Base-by-base conservation (phyloP, 306 rosid genomes). In the Acacia acuminata region DNA sequence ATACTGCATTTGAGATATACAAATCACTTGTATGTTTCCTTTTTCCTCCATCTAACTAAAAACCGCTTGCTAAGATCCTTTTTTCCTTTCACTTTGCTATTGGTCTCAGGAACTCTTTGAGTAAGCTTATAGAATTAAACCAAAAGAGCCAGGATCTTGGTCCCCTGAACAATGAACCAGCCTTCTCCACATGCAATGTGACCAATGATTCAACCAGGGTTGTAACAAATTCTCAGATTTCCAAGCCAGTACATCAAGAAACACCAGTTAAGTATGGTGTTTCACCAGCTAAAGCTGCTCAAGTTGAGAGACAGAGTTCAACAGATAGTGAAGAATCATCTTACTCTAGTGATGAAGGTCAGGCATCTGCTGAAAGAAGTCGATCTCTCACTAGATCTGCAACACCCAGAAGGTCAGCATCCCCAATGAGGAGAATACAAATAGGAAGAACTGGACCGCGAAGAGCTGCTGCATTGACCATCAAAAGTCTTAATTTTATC, bases 351-450 rank as follows among this genome's bases (percentile, higher is more conserved):
- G 97, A 93, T 48, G 94, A 85, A 79, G 93, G 87, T 76, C 88
- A 85, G 83, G 47, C 72, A 85, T 89, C 92, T 76, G 91, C 87
- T 27, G 98, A 92, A 87, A 87, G 99, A 90, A 96, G 98, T 82
- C 92, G 99, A 55, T 90, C 92, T 80, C 89, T 94, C 40, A 75
- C 86, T 80, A 90, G 98, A 77, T 88, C 89, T 56, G 88, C 93
- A 76, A 71, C 92, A 63, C 92, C 99, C 13, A 89, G 96, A 89
- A 90, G 99, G 82, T 94, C 98, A 51, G 98, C 99, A 79, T 93
- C 99, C 78, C 99, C 99, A 48, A 96, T 96, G 99, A 89, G 98
- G 84, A 91, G 99, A 83, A 44, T 96, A 56, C 98, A 96, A 84
- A 90, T 96, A 64, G 99, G 99, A 73, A 92, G 86, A 89, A 85